A percentile compares a stretch with the other conserved stretches of the same genome.
Conservation (phyloP, 2,329 filamentous ascomycete species). For the Fusarium proliferatum region DNA sequence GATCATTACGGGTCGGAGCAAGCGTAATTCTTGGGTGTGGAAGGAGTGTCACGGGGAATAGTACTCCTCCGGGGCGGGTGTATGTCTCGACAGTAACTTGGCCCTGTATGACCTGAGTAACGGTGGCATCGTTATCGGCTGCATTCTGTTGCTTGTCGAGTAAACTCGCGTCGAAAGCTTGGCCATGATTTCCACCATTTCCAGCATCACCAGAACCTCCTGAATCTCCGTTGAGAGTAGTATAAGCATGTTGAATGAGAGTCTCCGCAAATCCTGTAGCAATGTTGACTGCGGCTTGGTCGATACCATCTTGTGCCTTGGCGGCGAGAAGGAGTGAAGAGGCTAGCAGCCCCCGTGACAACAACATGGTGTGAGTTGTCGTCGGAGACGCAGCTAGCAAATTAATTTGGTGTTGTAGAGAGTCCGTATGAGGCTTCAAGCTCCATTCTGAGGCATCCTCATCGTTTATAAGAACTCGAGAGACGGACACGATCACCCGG, state of each 20-base stretch:
- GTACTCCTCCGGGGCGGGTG: slow-evolving; percentile 9
- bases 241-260: slow-evolving; percentile 25
- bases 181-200: slow-evolving; percentile 7
- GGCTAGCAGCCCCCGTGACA: slow-evolving; percentile 34
- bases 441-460: background rate
- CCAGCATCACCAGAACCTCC: slow-evolving; percentile 6
- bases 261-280: slow-evolving; percentile 23
- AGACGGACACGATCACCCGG: background rate
- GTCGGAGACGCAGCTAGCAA: slow-evolving; percentile 19
- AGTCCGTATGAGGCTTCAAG: background rate
- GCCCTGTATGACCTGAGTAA: slow-evolving; percentile 3
- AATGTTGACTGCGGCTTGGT: slow-evolving; percentile 24
- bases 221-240: slow-evolving; percentile 12
- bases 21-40: slow-evolving; percentile 32
- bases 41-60: slow-evolving; percentile 27
- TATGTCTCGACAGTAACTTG: slow-evolving; percentile 16
- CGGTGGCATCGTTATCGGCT: background rate
- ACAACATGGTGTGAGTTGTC: slow-evolving; percentile 37
- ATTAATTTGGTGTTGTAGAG: slow-evolving; percentile 15
- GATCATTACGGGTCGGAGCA: slow-evolving; percentile 23
- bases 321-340: slow-evolving; percentile 30
- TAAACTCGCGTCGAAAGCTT: slow-evolving; percentile 23
- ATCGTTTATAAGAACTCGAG: slow-evolving; percentile 26
- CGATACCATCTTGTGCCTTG: slow-evolving; percentile 25
- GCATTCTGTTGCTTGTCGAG: background rate